Percentiles rank a stretch among this genome's conserved stretches.
Conservation (phyloP, 1,139 yeast genomes). For the Pichia sorboxylosa region DNA sequence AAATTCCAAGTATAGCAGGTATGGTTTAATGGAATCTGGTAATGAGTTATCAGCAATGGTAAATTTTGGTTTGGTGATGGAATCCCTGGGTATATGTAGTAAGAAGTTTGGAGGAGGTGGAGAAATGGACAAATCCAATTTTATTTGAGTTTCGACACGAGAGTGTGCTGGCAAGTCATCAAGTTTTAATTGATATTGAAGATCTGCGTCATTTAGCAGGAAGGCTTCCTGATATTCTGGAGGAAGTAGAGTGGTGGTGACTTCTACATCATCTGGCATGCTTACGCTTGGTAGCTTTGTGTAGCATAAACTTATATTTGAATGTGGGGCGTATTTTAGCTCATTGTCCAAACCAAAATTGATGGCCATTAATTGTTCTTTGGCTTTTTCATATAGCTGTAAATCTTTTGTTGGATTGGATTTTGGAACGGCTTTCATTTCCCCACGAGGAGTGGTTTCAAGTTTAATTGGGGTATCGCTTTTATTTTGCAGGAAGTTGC, state of each 20-base stretch:
- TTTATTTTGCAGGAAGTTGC: too few species aligned
- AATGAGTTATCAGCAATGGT: constrained; percentile 43
- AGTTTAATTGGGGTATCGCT: too few species aligned
- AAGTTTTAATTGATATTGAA: constrained; percentile 51
- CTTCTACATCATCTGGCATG: constrained; percentile 14
- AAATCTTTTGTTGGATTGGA: too few species aligned
- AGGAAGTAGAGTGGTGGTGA: constrained; percentile 22
- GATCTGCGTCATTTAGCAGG: constrained; percentile 21
- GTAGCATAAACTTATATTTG: constrained; percentile 10
- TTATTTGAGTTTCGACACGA: constrained; percentile 92
- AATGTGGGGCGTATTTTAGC: constrained; percentile 7
- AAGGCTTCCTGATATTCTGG: constrained; percentile 22
- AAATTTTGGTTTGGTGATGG: constrained; percentile 77
- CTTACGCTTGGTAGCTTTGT: constrained; percentile 5
- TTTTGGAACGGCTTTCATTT: too few species aligned
- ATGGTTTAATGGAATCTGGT: constrained; percentile 36
- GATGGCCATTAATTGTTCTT: constrained; percentile 42
- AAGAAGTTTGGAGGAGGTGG: constrained; percentile 67
- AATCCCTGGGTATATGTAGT: constrained; percentile 72
- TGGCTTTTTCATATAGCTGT: constrained; percentile 34
- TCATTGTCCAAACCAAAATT: constrained; percentile 37
- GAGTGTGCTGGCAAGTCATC: constrained; percentile 65
- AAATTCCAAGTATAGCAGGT: constrained; percentile 52
- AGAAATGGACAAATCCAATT: constrained; percentile 50
- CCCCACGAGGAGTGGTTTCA: too few species aligned